Evolutionary conservation across 2,329 filamentous ascomycete species (phyloP), one percentile per base, ranked within the genome.

Genomic region (Acephala macrosclerotiorum): DNA sequence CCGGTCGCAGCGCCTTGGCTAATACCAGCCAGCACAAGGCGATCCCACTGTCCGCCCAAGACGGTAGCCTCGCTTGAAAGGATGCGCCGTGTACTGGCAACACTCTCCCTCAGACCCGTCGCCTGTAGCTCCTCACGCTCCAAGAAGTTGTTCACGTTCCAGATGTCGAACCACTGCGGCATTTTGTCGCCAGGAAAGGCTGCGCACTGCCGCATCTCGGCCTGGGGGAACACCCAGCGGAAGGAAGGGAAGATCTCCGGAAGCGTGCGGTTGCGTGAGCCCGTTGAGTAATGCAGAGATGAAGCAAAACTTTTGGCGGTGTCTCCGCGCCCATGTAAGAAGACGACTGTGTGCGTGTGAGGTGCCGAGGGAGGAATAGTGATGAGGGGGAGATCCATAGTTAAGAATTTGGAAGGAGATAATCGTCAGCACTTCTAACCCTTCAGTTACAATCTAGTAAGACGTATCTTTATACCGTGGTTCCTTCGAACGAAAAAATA

Each of bases 1-100:
- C 75, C 71, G 3, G 81, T 81, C 0, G 81, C 80, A 3, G 73
- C 79, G 18, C 82, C 82, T 75, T 80, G 79, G 59, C 81, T 81
- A 58, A 84, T 81, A 0, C 82, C 82, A 14, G 79, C 79, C 1
- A 84, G 69, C 3, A 84, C 73, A 35, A 84, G 63, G 8, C 73
- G 71, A 38, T 81, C 77, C 74, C 77, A 81, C 26, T 59, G 12
- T 60, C 64, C 59, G 33, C 40, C 49, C 25, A 63, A 60, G 16
- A 53, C 35, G 11, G 29, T n/a, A 26, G 38, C 56, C 36, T 58
- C 56, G 11, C 25, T 57, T 22, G 20, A 25, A n/a, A 65, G 38
- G 6, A 63, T 8, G 11, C 38, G 18, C 26, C 53, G 40, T 42
- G 65, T 65, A 35, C 20, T 49, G 35, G 58, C 26, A 42, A 64